Base-by-base conservation (phyloP, 2,329 filamentous ascomycete genomes). In the Colletotrichum cuscutae region DNA sequence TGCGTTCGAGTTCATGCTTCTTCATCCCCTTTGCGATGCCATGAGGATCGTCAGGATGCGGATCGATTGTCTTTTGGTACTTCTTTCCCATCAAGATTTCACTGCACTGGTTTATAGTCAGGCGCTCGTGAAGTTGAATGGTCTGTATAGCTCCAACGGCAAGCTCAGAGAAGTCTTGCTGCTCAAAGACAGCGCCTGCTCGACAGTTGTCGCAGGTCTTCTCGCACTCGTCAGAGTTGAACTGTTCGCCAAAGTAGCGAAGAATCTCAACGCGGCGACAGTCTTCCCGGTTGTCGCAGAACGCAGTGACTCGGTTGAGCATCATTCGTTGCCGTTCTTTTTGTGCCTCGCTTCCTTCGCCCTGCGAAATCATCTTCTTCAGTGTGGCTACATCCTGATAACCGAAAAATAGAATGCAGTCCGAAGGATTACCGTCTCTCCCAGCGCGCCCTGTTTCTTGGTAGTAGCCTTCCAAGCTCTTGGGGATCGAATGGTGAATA, bases 401-500 rank as follows among this genome's bases (percentile, higher is more conserved):
- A 57, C 91, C 90, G 78, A 97, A 99, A 82, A 93, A 98, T 15
- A 99, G 88, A 80, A 95, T 97, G 84, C 97, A 99, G 71, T 93
- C 92, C 7, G 97, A 98, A 24, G 88, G 89, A 76, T 94, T 91
- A 9, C 96, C 96, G 81, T 99, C 97, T 80, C 97, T 91, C 7
- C 97, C 97, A 71, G 97, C 97, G 77, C 97, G 93, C 1, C 97
- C 97, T 57, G 97, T 99, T 82, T 99, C 97, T 80, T 99, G 97
- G 79, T 99, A 99, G 81, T 99, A 99, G 0, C 97, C 97, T 83
- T 99, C 97, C 66, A 99, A 85, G 77, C 95, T 98, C 82, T 99
- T 98, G 1, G 97, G 97, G 6, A 99, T 87, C 56, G 92, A 94
- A 78, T 97, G 93, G 79, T 99, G 97, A 53, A 99, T 94, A 42